Base-by-base conservation (phyloP, 1,284 basidiomycete species). In the Taiwanofungus camphoratus region DNA sequence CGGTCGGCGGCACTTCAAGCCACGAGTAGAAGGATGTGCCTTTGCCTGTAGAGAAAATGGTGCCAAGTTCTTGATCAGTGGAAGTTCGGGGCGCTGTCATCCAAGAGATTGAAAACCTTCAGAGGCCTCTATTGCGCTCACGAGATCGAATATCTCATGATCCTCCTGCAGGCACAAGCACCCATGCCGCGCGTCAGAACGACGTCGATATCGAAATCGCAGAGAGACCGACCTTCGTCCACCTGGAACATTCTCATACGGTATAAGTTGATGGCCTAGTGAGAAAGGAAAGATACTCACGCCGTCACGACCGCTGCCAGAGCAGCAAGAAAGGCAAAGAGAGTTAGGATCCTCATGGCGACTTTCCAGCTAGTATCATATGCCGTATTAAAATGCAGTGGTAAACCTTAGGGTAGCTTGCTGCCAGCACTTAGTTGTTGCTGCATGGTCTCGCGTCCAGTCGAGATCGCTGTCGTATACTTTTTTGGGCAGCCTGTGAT, bases 91-190 rank as follows among this genome's bases (percentile, higher is more conserved):
- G n/a, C n/a, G n/a, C n/a, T n/a, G n/a, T n/a, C n/a, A n/a, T n/a
- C n/a, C n/a, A n/a, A n/a, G n/a, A n/a, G n/a, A n/a, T n/a, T n/a
- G 32, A 60, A 36, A 42, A 81, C 90, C 93, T 71, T 95, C 92
- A 2, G 87, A 71, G 1, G 70, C 67, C 66, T 95, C 84, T 24
- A 97, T 65, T 5, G 78, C 87, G 50, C 78, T 78, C 45, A 96
- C 92, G n/a, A 97, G 74, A 67, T 96, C 93, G 58, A 97, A 97
- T 41, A 97, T 93, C 66, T 97, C 93, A 70, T 93, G 76, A 68
- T 94, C 91, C 64, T 92, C 86, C 82, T 92, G 54, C 44, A 20
- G n/a, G n/a, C n/a, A n/a, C 24, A 45, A 31, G 20, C 9, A 13
- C 13, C 8, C 8, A 29, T n/a, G n/a, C 26, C 26, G 8, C 39